Evolutionary conservation across 176 grass and related monocot genomes (phyloP).

Genomic region (Aechmea fasciata): DNA sequence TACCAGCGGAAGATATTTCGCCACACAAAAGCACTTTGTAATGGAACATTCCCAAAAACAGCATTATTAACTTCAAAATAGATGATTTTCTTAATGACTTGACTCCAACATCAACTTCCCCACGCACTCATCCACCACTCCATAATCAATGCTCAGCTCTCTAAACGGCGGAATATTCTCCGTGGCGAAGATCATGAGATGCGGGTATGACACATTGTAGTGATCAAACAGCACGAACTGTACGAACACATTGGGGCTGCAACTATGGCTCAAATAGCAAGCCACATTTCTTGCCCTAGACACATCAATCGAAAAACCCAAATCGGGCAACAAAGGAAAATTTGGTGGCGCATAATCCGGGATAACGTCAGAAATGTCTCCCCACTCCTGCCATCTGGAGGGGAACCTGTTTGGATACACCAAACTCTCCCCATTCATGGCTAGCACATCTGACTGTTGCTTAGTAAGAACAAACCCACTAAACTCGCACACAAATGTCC

Average conservation of each 20-base stretch:
- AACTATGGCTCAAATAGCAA: conserved; percentile 98
- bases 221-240: conserved; percentile 93
- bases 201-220: conserved; percentile 68
- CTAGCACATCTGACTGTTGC: conserved; percentile 55
- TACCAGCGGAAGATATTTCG: neutral
- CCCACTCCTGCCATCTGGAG: conserved; percentile 86
- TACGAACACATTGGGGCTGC: conserved; percentile 87
- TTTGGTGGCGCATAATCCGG: conserved; percentile 56
- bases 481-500: conserved; percentile 85
- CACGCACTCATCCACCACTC: conserved; percentile 70
- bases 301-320: conserved; percentile 82
- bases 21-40: neutral
- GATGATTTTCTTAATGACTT: neutral
- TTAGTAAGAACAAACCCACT: conserved; percentile 80
- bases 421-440: conserved; percentile 56
- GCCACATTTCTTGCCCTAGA: conserved; percentile 89
- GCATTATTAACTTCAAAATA: conserved; percentile 2
- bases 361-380: conserved; percentile 83
- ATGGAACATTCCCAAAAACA: neutral
- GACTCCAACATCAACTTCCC: conserved; percentile 45
- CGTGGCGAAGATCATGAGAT: conserved; percentile 92
- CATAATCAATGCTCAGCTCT: conserved; percentile 98
- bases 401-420: conserved; percentile 79
- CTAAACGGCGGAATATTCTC: conserved; percentile 97
- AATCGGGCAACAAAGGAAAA: conserved; percentile 36